Percentiles rank a stretch among this genome's conserved stretches.
Conservation (phyloP, 78 protist genomes). For the Pelomyxa schiedti region DNA sequence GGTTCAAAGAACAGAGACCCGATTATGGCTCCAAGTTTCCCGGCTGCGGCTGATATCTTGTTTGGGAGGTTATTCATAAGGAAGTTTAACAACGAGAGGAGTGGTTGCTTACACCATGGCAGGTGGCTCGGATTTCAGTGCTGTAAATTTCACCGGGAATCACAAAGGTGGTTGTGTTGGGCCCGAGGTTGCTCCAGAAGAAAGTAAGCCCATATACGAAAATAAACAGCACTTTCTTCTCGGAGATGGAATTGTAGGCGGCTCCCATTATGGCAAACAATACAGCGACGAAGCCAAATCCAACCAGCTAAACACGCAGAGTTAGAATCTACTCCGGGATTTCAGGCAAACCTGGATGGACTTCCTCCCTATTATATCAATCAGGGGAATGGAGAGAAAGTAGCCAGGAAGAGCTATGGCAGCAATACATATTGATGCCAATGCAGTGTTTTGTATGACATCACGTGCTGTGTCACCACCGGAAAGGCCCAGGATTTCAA, state of each 20-base stretch:
- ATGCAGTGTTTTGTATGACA: constrained; percentile 2
- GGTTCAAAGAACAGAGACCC: constrained; percentile 51
- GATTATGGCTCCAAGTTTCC: constrained; percentile 73
- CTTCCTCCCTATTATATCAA: constrained; percentile 24
- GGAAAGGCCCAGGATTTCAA: constrained; percentile 8
- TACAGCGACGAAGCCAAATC: constrained; percentile 25
- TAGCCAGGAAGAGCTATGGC: constrained; percentile 44
- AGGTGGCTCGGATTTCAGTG: constrained; percentile 50
- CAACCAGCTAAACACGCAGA: too few relatives aligned
- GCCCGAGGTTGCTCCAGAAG: constrained; percentile 77
- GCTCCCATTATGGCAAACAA: constrained; percentile 31
- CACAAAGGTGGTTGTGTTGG: constrained; percentile 79
- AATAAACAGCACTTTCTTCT: constrained; percentile 27
- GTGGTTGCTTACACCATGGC: too few relatives aligned
- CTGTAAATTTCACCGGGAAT: constrained; percentile 69
- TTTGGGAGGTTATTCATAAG: too few relatives aligned
- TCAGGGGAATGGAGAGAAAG: constrained; percentile 28
- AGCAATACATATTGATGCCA: constrained; percentile 13
- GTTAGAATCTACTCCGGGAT: too few relatives aligned
- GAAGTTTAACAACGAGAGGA: too few relatives aligned
- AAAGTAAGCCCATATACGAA: constrained; percentile 63
- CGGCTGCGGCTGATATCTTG: constrained; percentile 71
- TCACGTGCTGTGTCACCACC: not conserved
- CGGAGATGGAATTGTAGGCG: constrained; percentile 2
- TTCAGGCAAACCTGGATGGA: too few relatives aligned